These are phyloP conservation scores for Naganishia antarctica DNA, from an alignment of 768 basidiomycete species.

Conservation along the genomic window DNA sequence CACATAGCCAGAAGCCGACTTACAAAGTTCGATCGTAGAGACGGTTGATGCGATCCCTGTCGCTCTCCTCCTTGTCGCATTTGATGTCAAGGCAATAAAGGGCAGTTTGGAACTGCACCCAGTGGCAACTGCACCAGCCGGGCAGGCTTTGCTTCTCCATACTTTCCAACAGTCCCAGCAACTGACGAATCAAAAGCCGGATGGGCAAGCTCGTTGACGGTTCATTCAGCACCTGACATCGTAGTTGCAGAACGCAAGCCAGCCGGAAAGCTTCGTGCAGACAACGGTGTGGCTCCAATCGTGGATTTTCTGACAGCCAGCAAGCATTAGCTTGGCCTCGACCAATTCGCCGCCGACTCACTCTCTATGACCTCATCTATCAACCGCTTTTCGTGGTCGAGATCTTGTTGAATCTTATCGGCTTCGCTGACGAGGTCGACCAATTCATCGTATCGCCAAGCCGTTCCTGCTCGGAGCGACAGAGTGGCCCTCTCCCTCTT, in stretches of 20 bases:
- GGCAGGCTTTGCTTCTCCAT: conserved; percentile 36
- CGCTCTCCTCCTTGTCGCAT: conserved; percentile 28
- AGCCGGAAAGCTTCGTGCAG: conserved; percentile 40
- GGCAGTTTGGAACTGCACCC: conserved; percentile 38
- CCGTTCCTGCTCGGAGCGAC: conserved; percentile 5
- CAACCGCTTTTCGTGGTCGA: conserved; percentile 31
- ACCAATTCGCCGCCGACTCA: conserved; percentile 14
- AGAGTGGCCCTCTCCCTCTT: conserved; percentile 20
- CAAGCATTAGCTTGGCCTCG: background rate
- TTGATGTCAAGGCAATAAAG: conserved; percentile 28
- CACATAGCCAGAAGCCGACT: background rate
- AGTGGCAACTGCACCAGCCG: conserved; percentile 36
- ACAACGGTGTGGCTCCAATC: conserved; percentile 35
- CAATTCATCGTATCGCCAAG: conserved; percentile 35
- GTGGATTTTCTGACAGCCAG: conserved; percentile 30
- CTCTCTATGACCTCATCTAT: conserved; percentile 31
- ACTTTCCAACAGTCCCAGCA: conserved; percentile 36
- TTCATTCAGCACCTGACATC: conserved; percentile 31
- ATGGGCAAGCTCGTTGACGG: conserved; percentile 35
- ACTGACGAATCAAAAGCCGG: conserved; percentile 34
- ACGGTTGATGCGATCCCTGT: conserved; percentile 32
- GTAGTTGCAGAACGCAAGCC: conserved; percentile 33
- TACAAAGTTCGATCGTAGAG: conserved; percentile 35
- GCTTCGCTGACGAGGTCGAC: conserved; percentile 32
- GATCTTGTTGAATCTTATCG: conserved; percentile 29